Conservation (phyloP, 228 moss, liverwort and hornwort species). For the Sphagnum fallax region DNA sequence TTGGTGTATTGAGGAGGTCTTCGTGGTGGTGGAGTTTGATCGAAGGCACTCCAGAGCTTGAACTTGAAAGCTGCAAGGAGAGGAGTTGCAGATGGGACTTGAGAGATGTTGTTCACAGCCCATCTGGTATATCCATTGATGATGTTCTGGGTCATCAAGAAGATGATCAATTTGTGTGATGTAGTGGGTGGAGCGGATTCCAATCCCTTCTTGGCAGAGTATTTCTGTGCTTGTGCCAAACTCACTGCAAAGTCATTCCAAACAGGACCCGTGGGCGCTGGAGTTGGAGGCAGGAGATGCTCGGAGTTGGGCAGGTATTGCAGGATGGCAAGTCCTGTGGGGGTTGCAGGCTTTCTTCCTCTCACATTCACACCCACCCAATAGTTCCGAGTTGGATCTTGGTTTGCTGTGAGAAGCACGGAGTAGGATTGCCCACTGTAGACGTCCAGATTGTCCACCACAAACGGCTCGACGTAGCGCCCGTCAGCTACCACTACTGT, state of each 20-base stretch:
- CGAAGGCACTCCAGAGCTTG: constrained; percentile 16
- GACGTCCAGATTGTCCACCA: constrained; percentile 30
- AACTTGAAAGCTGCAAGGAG: constrained; percentile 31
- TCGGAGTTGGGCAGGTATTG: constrained; percentile 27
- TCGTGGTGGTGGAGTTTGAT: constrained; percentile 9
- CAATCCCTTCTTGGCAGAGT: neutral
- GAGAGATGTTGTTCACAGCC: constrained; percentile 41
- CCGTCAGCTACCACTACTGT: constrained; percentile 40
- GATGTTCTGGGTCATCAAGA: constrained; percentile 34
- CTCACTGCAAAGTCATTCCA: constrained; percentile 35
- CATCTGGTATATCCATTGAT: constrained; percentile 25
- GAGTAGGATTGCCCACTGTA: constrained; percentile 45
- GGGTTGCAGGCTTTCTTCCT: constrained; percentile 19
- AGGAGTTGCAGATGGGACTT: constrained; percentile 22
- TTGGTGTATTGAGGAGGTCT: neutral
- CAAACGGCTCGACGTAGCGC: constrained; percentile 38
- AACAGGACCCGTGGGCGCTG: constrained; percentile 17
- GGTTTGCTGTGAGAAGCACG: constrained; percentile 34
- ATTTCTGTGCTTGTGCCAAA: constrained; percentile 11
- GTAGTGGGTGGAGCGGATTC: constrained; percentile 3
- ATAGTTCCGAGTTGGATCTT: constrained; percentile 34
- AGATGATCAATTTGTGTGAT: constrained; percentile 17
- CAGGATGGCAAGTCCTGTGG: constrained; percentile 35
- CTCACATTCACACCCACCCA: constrained; percentile 47
- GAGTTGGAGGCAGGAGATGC: constrained; percentile 8